Evolutionary conservation across 345 rosid species (phyloP).

Genomic region (Melaleuca alternifolia): DNA sequence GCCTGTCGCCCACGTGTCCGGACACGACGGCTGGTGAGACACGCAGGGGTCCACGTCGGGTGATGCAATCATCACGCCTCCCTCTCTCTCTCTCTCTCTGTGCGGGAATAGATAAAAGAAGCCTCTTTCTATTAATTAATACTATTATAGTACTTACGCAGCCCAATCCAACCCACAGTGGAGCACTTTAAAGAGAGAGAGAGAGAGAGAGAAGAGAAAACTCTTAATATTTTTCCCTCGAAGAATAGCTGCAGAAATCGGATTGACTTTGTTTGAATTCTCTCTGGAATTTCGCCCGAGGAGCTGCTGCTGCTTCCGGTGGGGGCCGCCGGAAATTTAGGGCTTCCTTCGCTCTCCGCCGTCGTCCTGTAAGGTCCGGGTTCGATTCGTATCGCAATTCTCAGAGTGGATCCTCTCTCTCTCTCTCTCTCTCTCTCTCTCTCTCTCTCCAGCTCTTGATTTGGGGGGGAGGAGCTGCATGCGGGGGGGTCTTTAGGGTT

Average conservation of each 20-base stretch:
- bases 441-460: background rate
- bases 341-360: background rate
- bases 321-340: background rate
- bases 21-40: background rate
- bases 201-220: background rate
- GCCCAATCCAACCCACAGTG: no score
- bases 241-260: background rate
- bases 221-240: background rate
- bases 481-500: background rate
- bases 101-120: background rate
- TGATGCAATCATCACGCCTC: constrained; percentile 1
- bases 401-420: background rate
- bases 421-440: no score
- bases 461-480: background rate
- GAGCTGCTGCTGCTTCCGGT: no score
- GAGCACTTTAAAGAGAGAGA: background rate
- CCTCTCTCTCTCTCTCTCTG: background rate
- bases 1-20: constrained; percentile 10
- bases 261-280: background rate
- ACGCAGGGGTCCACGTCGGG: background rate
- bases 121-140: background rate
- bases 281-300: background rate
- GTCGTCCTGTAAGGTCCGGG: background rate
- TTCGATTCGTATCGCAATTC: background rate
- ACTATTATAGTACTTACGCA: no score